Percentiles rank a stretch among this genome's conserved stretches.
Conservation (phyloP, 164 flowering plant genomes). For the Warburgia ugandensis region DNA sequence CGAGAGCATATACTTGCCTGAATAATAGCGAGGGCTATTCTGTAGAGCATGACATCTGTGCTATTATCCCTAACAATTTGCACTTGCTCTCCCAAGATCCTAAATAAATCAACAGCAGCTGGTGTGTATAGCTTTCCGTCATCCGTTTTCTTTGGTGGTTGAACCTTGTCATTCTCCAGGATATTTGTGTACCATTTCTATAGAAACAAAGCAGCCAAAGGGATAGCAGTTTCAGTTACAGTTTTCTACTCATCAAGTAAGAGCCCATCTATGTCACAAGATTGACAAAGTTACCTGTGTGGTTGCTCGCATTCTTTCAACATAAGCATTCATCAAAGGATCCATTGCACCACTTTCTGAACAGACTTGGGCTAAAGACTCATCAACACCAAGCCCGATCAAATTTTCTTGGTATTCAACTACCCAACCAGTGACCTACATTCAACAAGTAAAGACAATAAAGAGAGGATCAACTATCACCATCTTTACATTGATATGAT, state of each 20-base stretch:
- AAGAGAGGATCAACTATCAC: not conserved
- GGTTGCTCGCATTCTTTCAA: conserved; percentile 98
- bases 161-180: conserved; percentile 85
- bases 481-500: too few relatives aligned
- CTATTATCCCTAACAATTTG: conserved; percentile 97
- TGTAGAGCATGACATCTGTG: conserved; percentile 94
- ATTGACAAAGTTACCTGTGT: conserved; percentile 46
- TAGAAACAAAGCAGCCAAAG: conserved; percentile 4
- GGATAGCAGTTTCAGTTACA: too few relatives aligned
- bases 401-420: conserved; percentile 94
- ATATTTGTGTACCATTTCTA: conserved; percentile 98
- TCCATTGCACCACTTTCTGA: conserved; percentile 99
- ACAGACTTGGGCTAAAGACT: conserved; percentile 96
- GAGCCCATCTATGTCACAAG: conserved; percentile 1
- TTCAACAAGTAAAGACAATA: conserved; percentile 6
- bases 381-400: conserved; percentile 95
- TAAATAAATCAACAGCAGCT: conserved; percentile 93
- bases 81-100: conserved; percentile 97
- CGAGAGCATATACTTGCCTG: conserved; percentile 19
- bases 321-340: conserved; percentile 97
- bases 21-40: conserved; percentile 84
- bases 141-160: conserved; percentile 88
- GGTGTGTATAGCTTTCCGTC: conserved; percentile 97
- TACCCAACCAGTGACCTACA: conserved; percentile 97
- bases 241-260: not conserved